A percentile compares a stretch with the other conserved stretches of the same genome.
Evolutionary conservation across 805 yeast genomes (phyloP).

Genomic region (Myxozyma geophila): DNA sequence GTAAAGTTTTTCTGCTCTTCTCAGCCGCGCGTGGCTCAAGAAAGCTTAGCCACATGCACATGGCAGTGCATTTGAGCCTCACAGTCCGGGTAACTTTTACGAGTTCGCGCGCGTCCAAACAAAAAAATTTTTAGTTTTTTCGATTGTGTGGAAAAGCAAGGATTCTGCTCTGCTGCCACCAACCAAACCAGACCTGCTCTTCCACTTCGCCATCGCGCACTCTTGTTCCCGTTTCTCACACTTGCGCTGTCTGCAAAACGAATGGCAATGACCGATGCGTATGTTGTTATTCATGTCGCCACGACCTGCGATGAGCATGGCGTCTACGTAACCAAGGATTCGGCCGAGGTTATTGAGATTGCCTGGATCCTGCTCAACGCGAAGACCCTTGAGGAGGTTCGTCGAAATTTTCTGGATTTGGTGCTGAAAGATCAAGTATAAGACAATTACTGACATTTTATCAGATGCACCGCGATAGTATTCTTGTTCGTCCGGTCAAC

Average conservation of each 20-base stretch:
- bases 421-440: neutral
- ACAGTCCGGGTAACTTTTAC: conserved; percentile 5
- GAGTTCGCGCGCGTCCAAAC: conserved; percentile 2
- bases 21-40: conserved; percentile 8
- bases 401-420: conserved; percentile 8
- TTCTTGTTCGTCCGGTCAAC: conserved; percentile 62
- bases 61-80: neutral
- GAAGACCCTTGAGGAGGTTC: conserved; percentile 49
- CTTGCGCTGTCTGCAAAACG: neutral
- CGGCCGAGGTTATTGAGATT: conserved; percentile 67
- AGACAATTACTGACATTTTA: neutral
- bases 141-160: neutral
- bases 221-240: neutral
- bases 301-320: conserved; percentile 72
- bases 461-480: conserved; percentile 49
- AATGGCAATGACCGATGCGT: conserved; percentile 55
- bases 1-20: neutral
- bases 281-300: conserved; percentile 63
- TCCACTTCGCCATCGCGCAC: neutral
- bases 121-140: neutral
- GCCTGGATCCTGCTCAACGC: conserved; percentile 71
- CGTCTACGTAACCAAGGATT: conserved; percentile 63
- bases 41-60: neutral
- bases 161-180: neutral
- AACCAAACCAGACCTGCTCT: neutral